Base-by-base conservation (phyloP, 2,329 filamentous ascomycete genomes). In the Dryadomyces quercivorus region DNA sequence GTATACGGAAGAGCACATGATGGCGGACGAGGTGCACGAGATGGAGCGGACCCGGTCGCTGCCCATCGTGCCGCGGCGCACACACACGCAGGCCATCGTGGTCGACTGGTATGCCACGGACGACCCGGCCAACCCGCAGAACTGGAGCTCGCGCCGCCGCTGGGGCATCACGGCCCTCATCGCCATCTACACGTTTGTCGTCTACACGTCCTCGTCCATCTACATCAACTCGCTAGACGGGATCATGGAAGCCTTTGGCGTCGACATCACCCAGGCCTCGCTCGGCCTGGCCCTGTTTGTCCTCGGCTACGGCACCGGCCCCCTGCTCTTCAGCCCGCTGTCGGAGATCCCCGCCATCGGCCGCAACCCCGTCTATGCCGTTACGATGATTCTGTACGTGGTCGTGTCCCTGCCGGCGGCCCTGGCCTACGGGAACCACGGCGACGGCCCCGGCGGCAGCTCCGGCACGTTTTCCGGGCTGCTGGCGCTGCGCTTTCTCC, bases 401-500 rank as follows among this genome's bases (percentile, higher is more conserved):
- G 50, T 56, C 51, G 54, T 61, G 77, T 83, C 16, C 66, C 81
- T 52, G 64, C 64, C 50, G 61, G 65, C 58, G 63, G 67, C 18
- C 13, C 66, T 31, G 64, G 79, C 55, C 40, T 60, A 59, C 42
- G 58, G 57, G 44, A 58, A 57, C 46, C 46, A 56, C 46, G 18
- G 47, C 9, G 51, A 50, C 42, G 55, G 54, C 46, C 40, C 55
- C 55, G 52, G 54, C 54, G 10, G 38, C 51, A 55, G 57, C 59
- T 52, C 52, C 50, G 56, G 58, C 52, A 81, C 77, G 59, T 80
- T 84, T 57, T 70, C 70, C 50, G 77, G 78, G 1, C 69, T 88
- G 2, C 68, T 88, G 36, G 73, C 85, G n/a, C 71, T 86, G 43
- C 78, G 85, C n/a, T 87, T 87, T 68, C 76, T 88, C 52, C 77